These are phyloP conservation scores for Pichia sp. DNA, from an alignment of 1,139 yeast species.

Conservation along the genomic window DNA sequence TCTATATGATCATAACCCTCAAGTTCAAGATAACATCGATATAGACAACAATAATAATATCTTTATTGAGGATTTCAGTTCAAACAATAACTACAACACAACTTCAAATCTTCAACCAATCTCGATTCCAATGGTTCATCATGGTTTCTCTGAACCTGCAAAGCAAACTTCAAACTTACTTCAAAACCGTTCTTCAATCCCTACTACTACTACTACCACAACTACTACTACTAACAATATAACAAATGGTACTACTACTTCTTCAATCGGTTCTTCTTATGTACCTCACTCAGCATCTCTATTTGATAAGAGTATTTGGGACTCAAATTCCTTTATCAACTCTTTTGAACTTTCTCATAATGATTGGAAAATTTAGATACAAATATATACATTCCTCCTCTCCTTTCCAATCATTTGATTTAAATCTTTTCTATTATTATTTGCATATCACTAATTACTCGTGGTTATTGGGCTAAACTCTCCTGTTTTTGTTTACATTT, in stretches of 20 bases:
- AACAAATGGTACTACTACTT: slow-evolving; percentile 4
- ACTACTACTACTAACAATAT: neutral
- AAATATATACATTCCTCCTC: too few species aligned
- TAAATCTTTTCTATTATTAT: too few species aligned
- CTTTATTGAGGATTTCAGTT: too few species aligned
- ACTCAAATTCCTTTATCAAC: slow-evolving; percentile 11
- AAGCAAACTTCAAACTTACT: too few species aligned
- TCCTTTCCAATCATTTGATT: neutral
- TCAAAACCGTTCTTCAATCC: too few species aligned
- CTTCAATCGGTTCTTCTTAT: slow-evolving; percentile 5
- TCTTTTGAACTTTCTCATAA: slow-evolving; percentile 10
- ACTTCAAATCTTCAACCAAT: slow-evolving; percentile 14
- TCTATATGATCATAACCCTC: slow-evolving; percentile 15
- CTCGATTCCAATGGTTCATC: slow-evolving; percentile 11
- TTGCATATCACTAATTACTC: too few species aligned
- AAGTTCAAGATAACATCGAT: slow-evolving; percentile 18
- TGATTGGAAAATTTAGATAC: slow-evolving; percentile 1
- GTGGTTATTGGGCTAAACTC: too few species aligned
- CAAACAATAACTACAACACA: neutral
- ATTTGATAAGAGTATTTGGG: slow-evolving; percentile 9
- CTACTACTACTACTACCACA: neutral
- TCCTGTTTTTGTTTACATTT: too few species aligned
- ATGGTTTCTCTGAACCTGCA: too few species aligned
- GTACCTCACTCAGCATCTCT: slow-evolving; percentile 11
- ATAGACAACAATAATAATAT: slow-evolving; percentile 11